Conservation (phyloP, 495 filamentous ascomycete genomes). For the Xylaria castorea region DNA sequence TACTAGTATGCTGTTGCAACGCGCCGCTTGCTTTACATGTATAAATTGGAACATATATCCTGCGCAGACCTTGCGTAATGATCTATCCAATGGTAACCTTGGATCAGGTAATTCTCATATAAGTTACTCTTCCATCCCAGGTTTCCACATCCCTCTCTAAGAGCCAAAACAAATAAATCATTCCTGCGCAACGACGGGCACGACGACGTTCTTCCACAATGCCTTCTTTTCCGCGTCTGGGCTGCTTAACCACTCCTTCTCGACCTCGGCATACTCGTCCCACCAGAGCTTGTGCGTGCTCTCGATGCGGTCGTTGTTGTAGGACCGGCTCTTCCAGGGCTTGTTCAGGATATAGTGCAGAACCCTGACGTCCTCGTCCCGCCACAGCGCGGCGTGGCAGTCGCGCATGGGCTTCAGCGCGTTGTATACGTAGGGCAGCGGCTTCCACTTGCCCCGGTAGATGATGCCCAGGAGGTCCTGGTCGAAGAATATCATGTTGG, state of each 20-base stretch:
- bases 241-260: slow-evolving; percentile 44
- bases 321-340: slow-evolving; percentile 47
- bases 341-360: slow-evolving; percentile 50
- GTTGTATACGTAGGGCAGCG: slow-evolving; percentile 47
- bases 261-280: slow-evolving; percentile 44
- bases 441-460: slow-evolving; percentile 47
- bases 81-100: background rate
- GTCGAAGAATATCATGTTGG: slow-evolving; percentile 50
- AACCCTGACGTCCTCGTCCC: slow-evolving; percentile 45
- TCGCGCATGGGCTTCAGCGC: slow-evolving; percentile 49
- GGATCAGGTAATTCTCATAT: background rate
- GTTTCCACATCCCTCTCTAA: background rate
- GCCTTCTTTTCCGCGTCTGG: slow-evolving; percentile 38
- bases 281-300: slow-evolving; percentile 49
- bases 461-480: slow-evolving; percentile 50
- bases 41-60: background rate
- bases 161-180: slow-evolving; percentile 18
- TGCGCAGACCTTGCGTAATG: background rate
- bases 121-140: slow-evolving; percentile 7
- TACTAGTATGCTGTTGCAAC: background rate
- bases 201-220: slow-evolving; percentile 45
- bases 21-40: slow-evolving; percentile 8
- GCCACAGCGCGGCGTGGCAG: slow-evolving; percentile 43
- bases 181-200: slow-evolving; percentile 49
- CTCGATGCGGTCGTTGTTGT: slow-evolving; percentile 44